Evolutionary conservation across 2,329 filamentous ascomycete species (phyloP).

Genomic region (Pseudovirgaria hyperparasitica): DNA sequence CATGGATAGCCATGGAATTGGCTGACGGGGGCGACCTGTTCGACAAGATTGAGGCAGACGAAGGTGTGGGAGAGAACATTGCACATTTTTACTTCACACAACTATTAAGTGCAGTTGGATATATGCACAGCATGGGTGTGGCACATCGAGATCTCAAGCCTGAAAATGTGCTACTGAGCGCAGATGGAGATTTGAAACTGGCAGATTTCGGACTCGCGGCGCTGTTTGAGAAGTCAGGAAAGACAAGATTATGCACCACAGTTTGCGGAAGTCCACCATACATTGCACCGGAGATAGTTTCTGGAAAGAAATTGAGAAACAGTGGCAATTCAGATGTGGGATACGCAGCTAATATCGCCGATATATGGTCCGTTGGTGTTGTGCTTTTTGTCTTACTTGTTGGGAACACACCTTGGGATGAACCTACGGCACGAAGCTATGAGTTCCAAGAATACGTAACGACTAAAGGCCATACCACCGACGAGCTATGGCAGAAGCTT

Average conservation of each 20-base stretch:
- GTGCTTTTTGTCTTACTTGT: constrained; percentile 94
- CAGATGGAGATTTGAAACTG: constrained; percentile 76
- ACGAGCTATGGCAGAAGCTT: constrained; percentile 74
- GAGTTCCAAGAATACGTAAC: constrained; percentile 82
- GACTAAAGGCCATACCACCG: constrained; percentile 66
- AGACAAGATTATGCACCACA: constrained; percentile 69
- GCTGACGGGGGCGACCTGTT: constrained; percentile 93
- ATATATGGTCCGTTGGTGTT: constrained; percentile 96
- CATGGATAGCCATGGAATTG: constrained; percentile 97
- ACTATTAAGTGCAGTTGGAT: constrained; percentile 77
- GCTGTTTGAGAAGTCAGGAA: constrained; percentile 80
- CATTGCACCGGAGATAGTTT: constrained; percentile 82
- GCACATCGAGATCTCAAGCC: constrained; percentile 68
- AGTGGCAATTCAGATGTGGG: constrained; percentile 39
- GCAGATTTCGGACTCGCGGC: constrained; percentile 95
- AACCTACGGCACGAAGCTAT: constrained; percentile 72
- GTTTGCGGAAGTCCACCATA: constrained; percentile 95
- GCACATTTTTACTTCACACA: constrained; percentile 95
- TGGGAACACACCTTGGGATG: constrained; percentile 96
- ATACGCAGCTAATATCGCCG: constrained; percentile 68
- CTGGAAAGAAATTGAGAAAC: constrained; percentile 34
- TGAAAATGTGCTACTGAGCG: constrained; percentile 86
- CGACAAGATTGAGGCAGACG: constrained; percentile 98
- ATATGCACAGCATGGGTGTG: constrained; percentile 92
- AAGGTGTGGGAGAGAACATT: constrained; percentile 86